phyloP scores from a whole-genome alignment of 306 rosid genomes.

The Sicyos baderoa region DNA sequence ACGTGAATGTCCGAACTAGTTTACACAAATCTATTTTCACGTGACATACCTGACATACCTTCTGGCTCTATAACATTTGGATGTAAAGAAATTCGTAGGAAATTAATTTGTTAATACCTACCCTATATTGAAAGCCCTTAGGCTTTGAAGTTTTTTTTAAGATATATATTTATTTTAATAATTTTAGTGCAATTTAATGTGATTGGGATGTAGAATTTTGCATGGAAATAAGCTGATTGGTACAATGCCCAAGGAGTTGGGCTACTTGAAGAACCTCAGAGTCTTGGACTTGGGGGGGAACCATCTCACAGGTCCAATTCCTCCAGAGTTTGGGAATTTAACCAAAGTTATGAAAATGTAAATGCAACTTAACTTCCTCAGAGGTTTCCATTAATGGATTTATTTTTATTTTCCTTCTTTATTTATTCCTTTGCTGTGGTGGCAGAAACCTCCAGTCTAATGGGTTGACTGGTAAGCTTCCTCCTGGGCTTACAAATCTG shows the following conservation, averaged over 20 bases:
- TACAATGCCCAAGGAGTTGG: slow-evolving; percentile 61
- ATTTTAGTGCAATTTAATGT: slow-evolving; percentile 23
- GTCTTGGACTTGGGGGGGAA: slow-evolving; percentile 82
- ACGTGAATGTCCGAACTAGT: too few relatives aligned
- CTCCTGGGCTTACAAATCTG: slow-evolving; percentile 62
- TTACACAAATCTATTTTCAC: too few relatives aligned
- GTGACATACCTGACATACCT: too few relatives aligned
- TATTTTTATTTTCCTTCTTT: neutral
- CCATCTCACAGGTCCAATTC: slow-evolving; percentile 76
- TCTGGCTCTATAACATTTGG: too few relatives aligned
- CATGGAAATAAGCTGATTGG: slow-evolving; percentile 71
- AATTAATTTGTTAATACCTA: too few relatives aligned
- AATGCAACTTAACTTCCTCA: slow-evolving; percentile 14
- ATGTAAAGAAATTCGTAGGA: too few relatives aligned
- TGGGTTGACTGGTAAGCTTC: slow-evolving; percentile 61
- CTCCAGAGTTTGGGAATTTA: slow-evolving; percentile 71
- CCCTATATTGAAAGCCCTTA: too few relatives aligned
- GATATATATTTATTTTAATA: slow-evolving; percentile 17
- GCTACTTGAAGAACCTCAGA: slow-evolving; percentile 50
- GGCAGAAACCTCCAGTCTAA: slow-evolving; percentile 82
- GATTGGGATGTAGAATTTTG: slow-evolving; percentile 47
- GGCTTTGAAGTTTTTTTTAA: slow-evolving; percentile 11
- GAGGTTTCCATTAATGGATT: slow-evolving; percentile 17
- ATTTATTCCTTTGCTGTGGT: slow-evolving; percentile 24
- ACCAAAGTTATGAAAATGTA: slow-evolving; percentile 58